phyloP scores from a whole-genome alignment of 768 basidiomycete genomes.

The Galerina marginata region DNA sequence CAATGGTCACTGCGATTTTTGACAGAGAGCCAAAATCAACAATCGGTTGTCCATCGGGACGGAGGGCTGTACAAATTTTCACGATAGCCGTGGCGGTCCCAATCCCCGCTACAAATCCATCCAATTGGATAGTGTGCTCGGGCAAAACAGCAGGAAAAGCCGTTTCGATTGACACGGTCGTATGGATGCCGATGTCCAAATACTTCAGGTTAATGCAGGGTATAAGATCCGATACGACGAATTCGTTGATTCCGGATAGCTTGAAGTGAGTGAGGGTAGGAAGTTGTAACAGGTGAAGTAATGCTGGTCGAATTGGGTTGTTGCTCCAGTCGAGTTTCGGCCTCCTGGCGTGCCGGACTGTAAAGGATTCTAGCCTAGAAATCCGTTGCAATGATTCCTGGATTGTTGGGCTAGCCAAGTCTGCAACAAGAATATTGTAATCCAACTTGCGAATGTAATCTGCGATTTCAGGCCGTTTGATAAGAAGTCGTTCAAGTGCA shows the following conservation, averaged over 20 bases:
- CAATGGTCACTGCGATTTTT: not conserved
- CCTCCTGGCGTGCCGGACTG: not conserved
- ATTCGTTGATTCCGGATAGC: not conserved
- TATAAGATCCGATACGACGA: constrained; percentile 1
- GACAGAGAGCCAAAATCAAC: constrained; percentile 6
- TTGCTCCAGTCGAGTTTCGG: constrained; percentile 8
- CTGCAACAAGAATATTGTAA: not conserved
- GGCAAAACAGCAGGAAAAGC: not conserved
- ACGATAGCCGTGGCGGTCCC: not conserved
- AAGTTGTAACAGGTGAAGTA: constrained; percentile 12
- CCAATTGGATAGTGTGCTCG: not conserved
- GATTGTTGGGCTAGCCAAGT: not conserved
- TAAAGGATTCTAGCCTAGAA: no score
- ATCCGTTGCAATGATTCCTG: not conserved
- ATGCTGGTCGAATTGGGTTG: constrained; percentile 8
- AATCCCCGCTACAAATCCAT: not conserved
- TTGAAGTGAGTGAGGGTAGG: constrained; percentile 9
- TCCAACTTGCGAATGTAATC: constrained; percentile 5
- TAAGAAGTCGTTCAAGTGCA: not conserved
- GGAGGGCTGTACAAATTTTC: not conserved
- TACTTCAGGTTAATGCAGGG: constrained; percentile 8
- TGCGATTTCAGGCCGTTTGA: constrained; percentile 4
- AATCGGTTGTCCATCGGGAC: constrained; percentile 6
- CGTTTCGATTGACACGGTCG: not conserved
- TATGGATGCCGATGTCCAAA: not conserved